These are phyloP conservation scores for Glycine latifolia DNA, from an alignment of 306 rosid genomes.

Conservation along the genomic window DNA sequence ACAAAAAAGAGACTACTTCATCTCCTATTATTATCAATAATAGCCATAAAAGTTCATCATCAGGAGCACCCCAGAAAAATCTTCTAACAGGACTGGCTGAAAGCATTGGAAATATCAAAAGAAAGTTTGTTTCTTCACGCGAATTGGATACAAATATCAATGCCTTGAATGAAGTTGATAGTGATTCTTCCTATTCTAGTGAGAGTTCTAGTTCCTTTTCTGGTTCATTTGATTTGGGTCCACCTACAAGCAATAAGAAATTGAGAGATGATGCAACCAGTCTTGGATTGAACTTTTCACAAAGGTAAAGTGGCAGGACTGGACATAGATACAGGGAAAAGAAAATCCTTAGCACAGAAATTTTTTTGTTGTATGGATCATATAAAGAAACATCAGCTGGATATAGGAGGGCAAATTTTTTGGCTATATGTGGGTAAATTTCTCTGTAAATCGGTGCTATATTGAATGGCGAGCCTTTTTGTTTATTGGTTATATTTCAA, in stretches of 20 bases:
- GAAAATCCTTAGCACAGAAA: no score
- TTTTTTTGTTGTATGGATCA: no score
- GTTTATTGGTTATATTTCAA: background rate
- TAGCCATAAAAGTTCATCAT: constrained; percentile 12
- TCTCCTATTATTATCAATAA: background rate
- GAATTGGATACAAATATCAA: background rate
- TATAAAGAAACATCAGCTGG: no score
- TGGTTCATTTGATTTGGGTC: constrained; percentile 16
- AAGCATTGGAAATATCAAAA: constrained; percentile 17
- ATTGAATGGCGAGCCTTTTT: background rate
- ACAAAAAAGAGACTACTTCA: constrained; percentile 20
- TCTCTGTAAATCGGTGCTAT: background rate
- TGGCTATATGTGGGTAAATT: background rate
- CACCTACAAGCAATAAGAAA: constrained; percentile 23
- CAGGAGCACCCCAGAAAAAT: constrained; percentile 12
- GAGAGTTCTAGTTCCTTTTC: constrained; percentile 43
- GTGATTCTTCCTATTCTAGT: constrained; percentile 36
- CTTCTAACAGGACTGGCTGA: background rate
- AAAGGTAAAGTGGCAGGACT: constrained; percentile 3
- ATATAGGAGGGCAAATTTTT: no score
- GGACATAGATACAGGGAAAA: no score
- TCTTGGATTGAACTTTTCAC: constrained; percentile 11
- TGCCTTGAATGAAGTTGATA: background rate
- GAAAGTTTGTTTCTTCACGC: background rate
- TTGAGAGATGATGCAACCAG: constrained; percentile 22